phyloP scores from a whole-genome alignment of 352 stramenopile species.

The Phytophthora vignae region DNA sequence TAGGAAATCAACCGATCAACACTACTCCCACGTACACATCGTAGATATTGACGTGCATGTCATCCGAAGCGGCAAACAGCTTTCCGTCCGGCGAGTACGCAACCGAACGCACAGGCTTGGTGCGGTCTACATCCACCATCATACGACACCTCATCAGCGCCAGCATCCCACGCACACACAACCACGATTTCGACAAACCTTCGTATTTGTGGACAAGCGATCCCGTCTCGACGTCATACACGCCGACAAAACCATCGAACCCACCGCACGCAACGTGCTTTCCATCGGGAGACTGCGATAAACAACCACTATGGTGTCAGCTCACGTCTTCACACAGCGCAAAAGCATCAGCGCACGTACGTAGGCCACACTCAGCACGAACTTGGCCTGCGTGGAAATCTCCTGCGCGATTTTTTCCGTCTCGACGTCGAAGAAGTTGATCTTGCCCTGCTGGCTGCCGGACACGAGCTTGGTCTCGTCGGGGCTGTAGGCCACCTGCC shows the following conservation, averaged over 20 bases:
- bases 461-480: slow-evolving; percentile 86
- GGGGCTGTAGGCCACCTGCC: slow-evolving; percentile 86
- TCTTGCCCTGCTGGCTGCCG: slow-evolving; percentile 86
- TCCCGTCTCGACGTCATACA: slow-evolving; percentile 85
- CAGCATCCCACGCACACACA: not conserved
- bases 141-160: slow-evolving; percentile 11
- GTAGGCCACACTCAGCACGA: slow-evolving; percentile 80
- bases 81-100: slow-evolving; percentile 87
- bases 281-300: slow-evolving; percentile 72
- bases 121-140: slow-evolving; percentile 57
- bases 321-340: not conserved
- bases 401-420: slow-evolving; percentile 81
- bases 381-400: slow-evolving; percentile 77
- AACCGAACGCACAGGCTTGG: slow-evolving; percentile 90
- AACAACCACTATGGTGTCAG: not conserved
- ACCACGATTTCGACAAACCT: slow-evolving; percentile 41
- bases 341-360: slow-evolving; percentile 40
- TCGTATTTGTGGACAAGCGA: slow-evolving; percentile 88
- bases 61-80: slow-evolving; percentile 90
- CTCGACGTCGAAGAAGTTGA: slow-evolving; percentile 89
- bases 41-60: slow-evolving; percentile 94
- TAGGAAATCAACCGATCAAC: not conserved
- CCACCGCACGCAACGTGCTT: slow-evolving; percentile 85
- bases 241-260: slow-evolving; percentile 86
- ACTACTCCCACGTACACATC: slow-evolving; percentile 78